Percentiles rank a stretch among this genome's conserved stretches.
Evolutionary conservation across 78 protist genomes (phyloP).

Genomic region (Isochrysis galbana): DNA sequence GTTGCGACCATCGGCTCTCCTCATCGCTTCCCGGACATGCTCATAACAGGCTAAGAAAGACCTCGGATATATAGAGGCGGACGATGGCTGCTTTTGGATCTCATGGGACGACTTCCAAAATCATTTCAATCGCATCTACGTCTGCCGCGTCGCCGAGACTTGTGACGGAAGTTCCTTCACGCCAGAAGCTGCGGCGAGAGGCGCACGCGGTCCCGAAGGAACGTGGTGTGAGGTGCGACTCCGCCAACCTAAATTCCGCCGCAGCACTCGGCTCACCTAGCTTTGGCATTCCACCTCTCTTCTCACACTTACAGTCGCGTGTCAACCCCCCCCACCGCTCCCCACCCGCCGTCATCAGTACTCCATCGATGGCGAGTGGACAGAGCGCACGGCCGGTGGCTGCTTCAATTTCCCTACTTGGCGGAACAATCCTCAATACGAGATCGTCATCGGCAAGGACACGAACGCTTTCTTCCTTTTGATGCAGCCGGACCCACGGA

Average conservation of each 20-base stretch:
- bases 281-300: too few species aligned
- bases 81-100: slow-evolving; percentile 33
- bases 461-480: not conserved
- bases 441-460: not conserved
- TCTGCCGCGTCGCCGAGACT: not conserved
- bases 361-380: not conserved
- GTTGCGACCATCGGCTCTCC: too few species aligned
- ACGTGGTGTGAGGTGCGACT: not conserved
- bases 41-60: not conserved
- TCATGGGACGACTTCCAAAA: not conserved
- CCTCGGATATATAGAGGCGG: not conserved
- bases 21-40: too few species aligned
- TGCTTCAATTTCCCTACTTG: slow-evolving; percentile 14
- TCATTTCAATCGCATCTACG: not conserved
- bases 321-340: too few species aligned
- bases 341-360: not conserved
- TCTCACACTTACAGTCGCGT: too few species aligned
- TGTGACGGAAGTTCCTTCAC: not conserved
- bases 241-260: too few species aligned
- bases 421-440: not conserved
- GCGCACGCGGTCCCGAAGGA: not conserved
- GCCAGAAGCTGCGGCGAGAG: not conserved
- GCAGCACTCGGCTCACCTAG: too few species aligned
- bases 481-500: slow-evolving; percentile 8
- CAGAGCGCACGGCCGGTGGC: not conserved